Conservation (phyloP, 1,284 basidiomycete species). For the Ustilago nuda region DNA sequence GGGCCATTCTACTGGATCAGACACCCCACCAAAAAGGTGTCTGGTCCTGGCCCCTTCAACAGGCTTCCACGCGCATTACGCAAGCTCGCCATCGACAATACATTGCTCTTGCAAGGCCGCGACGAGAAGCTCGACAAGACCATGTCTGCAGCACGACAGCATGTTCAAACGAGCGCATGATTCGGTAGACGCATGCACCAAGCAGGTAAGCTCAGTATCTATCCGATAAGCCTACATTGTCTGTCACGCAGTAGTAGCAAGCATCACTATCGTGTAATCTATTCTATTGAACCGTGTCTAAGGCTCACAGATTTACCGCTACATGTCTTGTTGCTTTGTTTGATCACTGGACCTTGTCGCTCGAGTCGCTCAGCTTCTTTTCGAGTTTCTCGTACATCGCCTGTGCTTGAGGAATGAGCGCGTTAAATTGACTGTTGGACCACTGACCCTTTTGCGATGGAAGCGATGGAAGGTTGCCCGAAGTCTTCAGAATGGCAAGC, state of each 20-base stretch:
- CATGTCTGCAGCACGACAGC: conserved; percentile 23
- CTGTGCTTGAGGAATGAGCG: conserved; percentile 42
- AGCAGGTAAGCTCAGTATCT: neutral
- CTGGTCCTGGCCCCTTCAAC: conserved; percentile 29
- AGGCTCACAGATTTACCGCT: neutral
- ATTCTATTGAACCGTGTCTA: neutral
- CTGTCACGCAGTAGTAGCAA: neutral
- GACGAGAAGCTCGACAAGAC: conserved; percentile 36
- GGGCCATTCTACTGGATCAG: conserved; percentile 45
- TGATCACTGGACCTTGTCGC: conserved; percentile 1
- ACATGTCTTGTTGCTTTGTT: neutral
- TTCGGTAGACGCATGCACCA: neutral
- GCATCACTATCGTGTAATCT: neutral
- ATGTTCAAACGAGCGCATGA: conserved; percentile 2
- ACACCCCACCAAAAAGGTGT: conserved; percentile 36
- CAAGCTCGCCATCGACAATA: conserved; percentile 39
- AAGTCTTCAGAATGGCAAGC: conserved; percentile 47
- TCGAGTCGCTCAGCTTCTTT: conserved; percentile 34
- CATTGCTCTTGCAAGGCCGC: conserved; percentile 11
- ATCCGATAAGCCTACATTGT: neutral
- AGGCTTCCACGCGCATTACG: conserved; percentile 19
- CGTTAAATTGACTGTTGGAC: conserved; percentile 48
- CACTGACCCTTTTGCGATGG: conserved; percentile 48
- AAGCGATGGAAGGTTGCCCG: conserved; percentile 42
- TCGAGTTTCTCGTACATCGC: conserved; percentile 48